Base-by-base conservation (phyloP, 805 yeast genomes). In the Candida tibetensis region DNA sequence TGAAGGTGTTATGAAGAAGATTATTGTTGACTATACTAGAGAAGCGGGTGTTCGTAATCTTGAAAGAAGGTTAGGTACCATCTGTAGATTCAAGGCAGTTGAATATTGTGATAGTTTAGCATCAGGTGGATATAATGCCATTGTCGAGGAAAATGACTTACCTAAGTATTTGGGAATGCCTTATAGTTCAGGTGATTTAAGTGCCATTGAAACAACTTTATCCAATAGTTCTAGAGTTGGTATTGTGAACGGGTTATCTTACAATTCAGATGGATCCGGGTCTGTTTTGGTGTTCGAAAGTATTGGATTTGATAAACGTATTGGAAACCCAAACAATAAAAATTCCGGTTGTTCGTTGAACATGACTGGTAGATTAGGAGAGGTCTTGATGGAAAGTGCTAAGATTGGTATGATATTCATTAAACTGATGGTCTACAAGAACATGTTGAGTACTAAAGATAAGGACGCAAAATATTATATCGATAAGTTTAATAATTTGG, bases 31-130 rank as follows among this genome's bases (percentile, higher is more conserved):
- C 45, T 88, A 87, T 55, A 84, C 95, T 0, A 69, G 90, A 37
- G 96, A 88, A 58, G 78, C 95, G 0, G 96, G 96, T 3, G 95
- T 88, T 14, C 73, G 96, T 49, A 79, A 76, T 42, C 68, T 89
- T 43, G 95, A 88, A 52, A 71, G 95, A 30, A 71, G 74, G 40
- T 67, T 89, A 37, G 89, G 89, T 0, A 71, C 86, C 0, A 70
- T 89, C 19, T 88, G 95, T 51, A 74, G 97, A 36, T 81, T 77
- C 43, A 85, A 85, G 52, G 95, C 95, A 0, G 88, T 86, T 31
- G 89, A 84, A 53, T 77, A 66, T 50, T 64, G 80, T 22, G 62
- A 61, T 27, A 44, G 47, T 3, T 46, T 60, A 31, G 52, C 41
- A 2, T 48, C 49, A 6, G 34, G 52, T 0, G 28, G 28, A 9